phyloP scores from a whole-genome alignment of 2,329 filamentous ascomycete species.

The Fusarium sp. region DNA sequence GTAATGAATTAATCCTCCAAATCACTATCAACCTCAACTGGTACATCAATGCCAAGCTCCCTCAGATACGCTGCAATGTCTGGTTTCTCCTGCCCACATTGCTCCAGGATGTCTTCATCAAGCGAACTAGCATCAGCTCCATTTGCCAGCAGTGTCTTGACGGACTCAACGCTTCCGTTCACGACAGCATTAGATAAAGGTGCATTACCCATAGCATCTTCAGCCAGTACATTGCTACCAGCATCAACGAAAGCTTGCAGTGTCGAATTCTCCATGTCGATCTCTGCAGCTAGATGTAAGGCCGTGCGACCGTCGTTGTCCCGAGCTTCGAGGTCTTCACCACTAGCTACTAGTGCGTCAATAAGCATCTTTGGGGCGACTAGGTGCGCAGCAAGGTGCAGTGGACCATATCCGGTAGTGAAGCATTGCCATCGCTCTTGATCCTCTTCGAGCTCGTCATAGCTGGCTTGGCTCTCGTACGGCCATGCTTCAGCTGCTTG shows the following conservation, averaged over 20 bases:
- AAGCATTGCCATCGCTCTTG: conserved; percentile 14
- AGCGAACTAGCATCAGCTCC: conserved; percentile 2
- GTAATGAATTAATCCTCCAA: not conserved
- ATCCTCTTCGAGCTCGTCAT: conserved; percentile 2
- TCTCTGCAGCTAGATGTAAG: conserved; percentile 11
- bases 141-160: conserved; percentile 1
- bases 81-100: conserved; percentile 5
- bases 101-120: conserved; percentile 3
- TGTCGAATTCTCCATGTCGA: not conserved
- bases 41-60: not conserved
- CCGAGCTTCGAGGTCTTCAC: not conserved
- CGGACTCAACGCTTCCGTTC: not conserved
- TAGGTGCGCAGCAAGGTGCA: conserved; percentile 19
- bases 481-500: conserved; percentile 16
- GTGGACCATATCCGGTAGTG: not conserved
- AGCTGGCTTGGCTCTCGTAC: not conserved
- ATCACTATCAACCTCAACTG: not conserved
- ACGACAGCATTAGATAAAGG: conserved; percentile 6
- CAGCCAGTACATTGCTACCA: not conserved
- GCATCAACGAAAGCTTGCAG: not conserved
- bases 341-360: not conserved
- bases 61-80: not conserved
- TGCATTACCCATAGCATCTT: not conserved
- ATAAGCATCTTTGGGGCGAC: not conserved
- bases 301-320: not conserved